phyloP scores from a whole-genome alignment of 495 filamentous ascomycete species.

The Cudoniella acicularis region DNA sequence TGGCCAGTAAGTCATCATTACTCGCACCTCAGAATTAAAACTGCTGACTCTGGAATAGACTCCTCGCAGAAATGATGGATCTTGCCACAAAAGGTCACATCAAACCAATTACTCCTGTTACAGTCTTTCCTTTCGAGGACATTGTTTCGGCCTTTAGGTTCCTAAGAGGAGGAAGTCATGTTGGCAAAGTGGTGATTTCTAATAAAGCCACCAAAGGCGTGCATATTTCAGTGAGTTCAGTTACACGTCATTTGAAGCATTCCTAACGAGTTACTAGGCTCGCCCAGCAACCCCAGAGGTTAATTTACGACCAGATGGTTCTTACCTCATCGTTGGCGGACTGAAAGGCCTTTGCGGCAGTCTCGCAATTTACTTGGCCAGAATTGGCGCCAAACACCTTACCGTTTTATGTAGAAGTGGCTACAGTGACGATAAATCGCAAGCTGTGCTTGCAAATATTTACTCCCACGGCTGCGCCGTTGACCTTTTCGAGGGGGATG shows the following conservation, averaged over 20 bases:
- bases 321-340: constrained; percentile 28
- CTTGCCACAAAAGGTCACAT: constrained; percentile 29
- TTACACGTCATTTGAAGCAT: too few relatives aligned
- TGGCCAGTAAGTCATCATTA: background rate
- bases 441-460: constrained; percentile 36
- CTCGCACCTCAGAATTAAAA: too few relatives aligned
- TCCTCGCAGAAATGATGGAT: constrained; percentile 23
- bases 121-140: constrained; percentile 28
- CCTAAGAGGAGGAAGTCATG: constrained; percentile 36
- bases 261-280: background rate
- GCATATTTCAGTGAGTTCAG: too few relatives aligned
- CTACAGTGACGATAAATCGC: background rate
- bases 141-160: constrained; percentile 32
- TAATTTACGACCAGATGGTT: constrained; percentile 1
- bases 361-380: constrained; percentile 23
- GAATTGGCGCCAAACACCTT: constrained; percentile 21
- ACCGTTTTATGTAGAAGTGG: constrained; percentile 29
- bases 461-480: constrained; percentile 28
- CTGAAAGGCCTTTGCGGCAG: constrained; percentile 25
- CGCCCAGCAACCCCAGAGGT: background rate
- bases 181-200: constrained; percentile 26
- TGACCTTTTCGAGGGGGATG: constrained; percentile 35
- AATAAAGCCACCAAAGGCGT: too few relatives aligned
- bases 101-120: constrained; percentile 34
- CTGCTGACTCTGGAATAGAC: background rate